Base-by-base conservation (phyloP, 768 basidiomycete genomes). In the Leccinellum luteum region DNA sequence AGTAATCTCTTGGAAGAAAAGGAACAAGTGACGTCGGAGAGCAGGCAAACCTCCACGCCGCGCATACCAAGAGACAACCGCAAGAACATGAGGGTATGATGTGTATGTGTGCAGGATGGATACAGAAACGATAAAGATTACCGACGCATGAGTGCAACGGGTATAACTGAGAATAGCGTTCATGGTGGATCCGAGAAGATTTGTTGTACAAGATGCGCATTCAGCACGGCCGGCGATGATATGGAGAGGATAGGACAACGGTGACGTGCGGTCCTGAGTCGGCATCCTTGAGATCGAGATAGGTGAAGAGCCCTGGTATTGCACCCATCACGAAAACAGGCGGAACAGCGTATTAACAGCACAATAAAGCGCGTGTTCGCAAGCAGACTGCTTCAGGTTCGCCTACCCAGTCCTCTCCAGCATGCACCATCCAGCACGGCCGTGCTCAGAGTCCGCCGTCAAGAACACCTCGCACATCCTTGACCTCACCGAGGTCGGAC, bases 391-490 rank as follows among this genome's bases (percentile, higher is more conserved):
- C 60, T 59, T 60, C 54, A 31, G 49, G 49, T 55, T 60, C 52
- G 27, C 51, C 41, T 47, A 56, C 56, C n/a, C 45, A 54, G 43
- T 60, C 67, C 65, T 51, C 61, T 54, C 64, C 60, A 41, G 49
- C 51, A 60, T 51, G 59, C 60, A 64, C 68, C 64, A 58, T 52
- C 57, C 55, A 31, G 56, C 62, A 58, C 55, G 47, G 15, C 47
- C 60, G 59, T 54, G 59, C 64, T 76, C 77, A 90, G 74, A 90
- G 81, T 66, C 88, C 87, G 59, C 90, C 92, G 69, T 96, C 92
- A 62, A 98, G 79, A 38, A 97, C 87, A 47, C 91, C 94, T 57
- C 97, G 82, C 48, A 98, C 90, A 73, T 99, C 97, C 56, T 87
- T 87, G 32, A 94, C 93, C 25, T 81, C 78, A 32, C 78, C 82